Conservation (phyloP, 2,329 filamentous ascomycete species). For the Xylaria sp. region DNA sequence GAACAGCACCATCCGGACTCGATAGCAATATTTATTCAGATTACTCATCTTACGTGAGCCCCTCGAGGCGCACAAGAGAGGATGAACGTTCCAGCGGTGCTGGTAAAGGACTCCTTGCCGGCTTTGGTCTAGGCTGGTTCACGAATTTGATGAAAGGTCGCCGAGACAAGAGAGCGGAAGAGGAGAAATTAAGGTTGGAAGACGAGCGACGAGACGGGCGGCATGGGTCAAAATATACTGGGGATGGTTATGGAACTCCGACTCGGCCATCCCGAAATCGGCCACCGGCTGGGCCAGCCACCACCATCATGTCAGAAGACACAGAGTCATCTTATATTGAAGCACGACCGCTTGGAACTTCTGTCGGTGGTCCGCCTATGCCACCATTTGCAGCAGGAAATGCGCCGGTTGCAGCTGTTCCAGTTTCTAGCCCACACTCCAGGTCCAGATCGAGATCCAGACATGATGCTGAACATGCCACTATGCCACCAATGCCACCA, state of each 20-base stretch:
- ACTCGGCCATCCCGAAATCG: constrained; percentile 53
- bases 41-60: constrained; percentile 70
- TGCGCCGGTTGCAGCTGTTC: constrained; percentile 27
- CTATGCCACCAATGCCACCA: constrained; percentile 65
- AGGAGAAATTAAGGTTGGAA: constrained; percentile 58
- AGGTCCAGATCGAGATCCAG: constrained; percentile 55
- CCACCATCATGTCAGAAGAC: constrained; percentile 46
- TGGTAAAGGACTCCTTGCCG: constrained; percentile 68
- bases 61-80: constrained; percentile 65
- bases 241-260: constrained; percentile 68
- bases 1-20: constrained; percentile 53
- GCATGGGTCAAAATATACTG: constrained; percentile 72
- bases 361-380: constrained; percentile 51
- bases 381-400: constrained; percentile 51
- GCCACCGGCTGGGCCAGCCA: constrained; percentile 45
- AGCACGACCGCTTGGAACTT: constrained; percentile 50
- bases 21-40: constrained; percentile 64
- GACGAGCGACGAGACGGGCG: constrained; percentile 67
- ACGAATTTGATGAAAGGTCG: constrained; percentile 71
- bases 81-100: constrained; percentile 56
- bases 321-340: constrained; percentile 55
- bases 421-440: constrained; percentile 40
- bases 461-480: constrained; percentile 48
- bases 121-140: constrained; percentile 75
- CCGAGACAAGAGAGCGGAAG: constrained; percentile 61